phyloP scores from a whole-genome alignment of 257 asterid species.

The Vinca minor region DNA sequence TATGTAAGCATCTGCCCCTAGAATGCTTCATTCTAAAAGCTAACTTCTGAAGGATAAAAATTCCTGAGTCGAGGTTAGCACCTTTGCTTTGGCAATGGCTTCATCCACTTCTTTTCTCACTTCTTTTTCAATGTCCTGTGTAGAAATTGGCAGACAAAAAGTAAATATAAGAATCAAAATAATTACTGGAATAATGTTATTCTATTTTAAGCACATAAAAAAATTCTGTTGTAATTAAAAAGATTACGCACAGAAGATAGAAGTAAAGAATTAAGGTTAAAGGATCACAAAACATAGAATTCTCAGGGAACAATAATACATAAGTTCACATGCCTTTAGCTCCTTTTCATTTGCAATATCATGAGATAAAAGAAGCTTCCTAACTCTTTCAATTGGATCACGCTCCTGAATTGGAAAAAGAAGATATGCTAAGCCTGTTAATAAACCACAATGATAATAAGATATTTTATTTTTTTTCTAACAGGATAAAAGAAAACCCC shows the following conservation, averaged over 20 bases:
- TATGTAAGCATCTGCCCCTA: not conserved
- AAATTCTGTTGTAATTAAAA: not conserved
- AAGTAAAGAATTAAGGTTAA: not conserved
- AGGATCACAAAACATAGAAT: not conserved
- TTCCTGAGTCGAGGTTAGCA: conserved; percentile 22
- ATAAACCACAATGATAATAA: not conserved
- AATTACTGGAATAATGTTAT: not conserved
- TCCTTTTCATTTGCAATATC: conserved; percentile 84
- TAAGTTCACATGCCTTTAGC: conserved; percentile 47
- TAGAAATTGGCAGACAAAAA: conserved; percentile 1
- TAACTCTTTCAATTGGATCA: conserved; percentile 88
- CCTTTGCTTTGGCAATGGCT: conserved; percentile 98
- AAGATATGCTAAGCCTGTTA: not conserved
- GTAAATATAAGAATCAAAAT: conserved; percentile 2
- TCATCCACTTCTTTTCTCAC: conserved; percentile 79
- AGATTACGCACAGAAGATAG: not conserved
- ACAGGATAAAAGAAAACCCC: not conserved
- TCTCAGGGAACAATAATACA: not conserved
- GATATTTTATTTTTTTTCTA: not conserved
- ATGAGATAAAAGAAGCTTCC: conserved; percentile 68
- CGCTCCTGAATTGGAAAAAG: conserved; percentile 58
- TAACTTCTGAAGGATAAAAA: not conserved
- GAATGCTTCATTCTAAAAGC: not conserved
- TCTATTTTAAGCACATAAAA: not conserved
- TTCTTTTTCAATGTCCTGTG: conserved; percentile 86